A percentile compares a stretch with the other conserved stretches of the same genome.
Evolutionary conservation across 257 asterid species (phyloP).

Genomic region (Scutellaria barbata): DNA sequence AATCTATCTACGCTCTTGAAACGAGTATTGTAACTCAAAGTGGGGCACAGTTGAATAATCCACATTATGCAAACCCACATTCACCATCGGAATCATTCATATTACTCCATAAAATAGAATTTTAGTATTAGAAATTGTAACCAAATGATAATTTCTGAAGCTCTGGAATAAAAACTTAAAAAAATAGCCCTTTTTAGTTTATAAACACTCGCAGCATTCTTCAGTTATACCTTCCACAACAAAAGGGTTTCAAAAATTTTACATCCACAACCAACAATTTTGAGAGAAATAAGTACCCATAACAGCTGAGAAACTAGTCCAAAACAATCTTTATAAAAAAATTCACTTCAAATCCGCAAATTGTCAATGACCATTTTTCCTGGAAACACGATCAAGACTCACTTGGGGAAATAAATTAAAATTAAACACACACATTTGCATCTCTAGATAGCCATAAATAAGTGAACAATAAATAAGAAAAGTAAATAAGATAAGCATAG

Average conservation of each 20-base stretch:
- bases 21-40: neutral
- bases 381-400: neutral
- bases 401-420: neutral
- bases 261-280: neutral
- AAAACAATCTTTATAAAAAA: neutral
- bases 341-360: conserved; percentile 5
- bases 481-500: too few relatives aligned
- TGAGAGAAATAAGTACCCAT: neutral
- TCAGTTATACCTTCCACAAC: neutral
- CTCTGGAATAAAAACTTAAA: neutral
- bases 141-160: neutral
- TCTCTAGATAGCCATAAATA: neutral
- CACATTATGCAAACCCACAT: neutral
- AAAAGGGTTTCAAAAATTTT: neutral
- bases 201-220: neutral
- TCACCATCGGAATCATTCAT: neutral
- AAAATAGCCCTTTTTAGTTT: neutral
- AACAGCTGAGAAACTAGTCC: neutral
- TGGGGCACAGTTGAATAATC: neutral
- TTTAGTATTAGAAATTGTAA: neutral
- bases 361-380: neutral
- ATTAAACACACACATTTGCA: neutral
- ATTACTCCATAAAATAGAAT: neutral
- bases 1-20: neutral
- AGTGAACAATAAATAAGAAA: neutral